Evolutionary conservation across 108 stramenopile species (phyloP).

Genomic region (Stephanodiscus minutulus): DNA sequence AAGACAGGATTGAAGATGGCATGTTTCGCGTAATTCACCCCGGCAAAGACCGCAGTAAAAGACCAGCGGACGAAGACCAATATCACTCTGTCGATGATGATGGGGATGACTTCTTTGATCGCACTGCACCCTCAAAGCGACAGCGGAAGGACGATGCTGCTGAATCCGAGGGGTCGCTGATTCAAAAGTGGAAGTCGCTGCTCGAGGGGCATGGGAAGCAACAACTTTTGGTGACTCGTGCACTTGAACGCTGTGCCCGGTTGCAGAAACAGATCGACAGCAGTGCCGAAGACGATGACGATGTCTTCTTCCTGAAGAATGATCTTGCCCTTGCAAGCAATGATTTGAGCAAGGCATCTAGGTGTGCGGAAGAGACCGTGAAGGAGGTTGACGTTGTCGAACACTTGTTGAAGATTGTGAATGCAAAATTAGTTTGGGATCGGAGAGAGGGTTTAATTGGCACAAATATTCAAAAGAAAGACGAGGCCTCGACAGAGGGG

Average conservation of each 20-base stretch:
- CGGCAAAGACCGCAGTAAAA: conserved; percentile 21
- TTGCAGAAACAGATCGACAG: conserved; percentile 30
- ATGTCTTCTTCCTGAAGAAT: conserved; percentile 73
- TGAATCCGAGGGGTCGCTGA: conserved; percentile 47
- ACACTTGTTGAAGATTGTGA: conserved; percentile 61
- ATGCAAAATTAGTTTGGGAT: conserved; percentile 56
- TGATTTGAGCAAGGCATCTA: conserved; percentile 35
- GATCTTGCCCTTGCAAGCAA: conserved; percentile 66
- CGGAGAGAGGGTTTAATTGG: conserved; percentile 56
- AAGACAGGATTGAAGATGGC: conserved; percentile 49
- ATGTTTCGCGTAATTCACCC: conserved; percentile 37
- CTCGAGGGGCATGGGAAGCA: conserved; percentile 14
- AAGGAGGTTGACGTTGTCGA: conserved; percentile 54
- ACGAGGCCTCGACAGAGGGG: neutral
- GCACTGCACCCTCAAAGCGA: conserved; percentile 34
- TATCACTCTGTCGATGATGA: conserved; percentile 47
- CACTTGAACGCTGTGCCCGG: conserved; percentile 1
- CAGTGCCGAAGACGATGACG: conserved; percentile 54
- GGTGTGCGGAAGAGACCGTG: conserved; percentile 11
- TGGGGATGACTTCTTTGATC: conserved; percentile 69
- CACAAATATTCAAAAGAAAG: conserved; percentile 8
- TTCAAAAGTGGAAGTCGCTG: conserved; percentile 45
- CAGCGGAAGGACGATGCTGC: conserved; percentile 12
- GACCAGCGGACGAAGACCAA: neutral
- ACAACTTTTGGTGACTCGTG: conserved; percentile 23